phyloP scores from a whole-genome alignment of 495 filamentous ascomycete genomes.

The Daldinia vernicosa region DNA sequence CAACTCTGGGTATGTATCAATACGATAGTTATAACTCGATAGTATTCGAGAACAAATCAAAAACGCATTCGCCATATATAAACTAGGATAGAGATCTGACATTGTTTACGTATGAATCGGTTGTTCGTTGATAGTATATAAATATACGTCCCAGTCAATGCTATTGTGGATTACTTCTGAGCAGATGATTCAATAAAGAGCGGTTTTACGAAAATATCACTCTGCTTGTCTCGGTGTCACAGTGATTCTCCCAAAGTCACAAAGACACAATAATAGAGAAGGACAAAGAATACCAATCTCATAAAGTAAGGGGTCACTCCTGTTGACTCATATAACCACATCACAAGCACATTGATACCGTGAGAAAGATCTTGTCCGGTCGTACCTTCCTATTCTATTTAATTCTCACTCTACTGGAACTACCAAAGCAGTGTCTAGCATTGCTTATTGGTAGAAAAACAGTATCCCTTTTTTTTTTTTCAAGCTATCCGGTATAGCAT shows the following conservation, averaged over 20 bases:
- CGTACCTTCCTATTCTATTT: not conserved
- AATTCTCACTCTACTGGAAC: not conserved
- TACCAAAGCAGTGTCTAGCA: not conserved
- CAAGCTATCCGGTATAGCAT: slow-evolving; percentile 27
- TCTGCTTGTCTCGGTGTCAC: slow-evolving; percentile 1
- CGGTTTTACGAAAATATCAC: not conserved
- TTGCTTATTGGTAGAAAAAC: not conserved
- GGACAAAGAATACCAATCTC: not conserved
- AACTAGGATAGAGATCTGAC: not conserved
- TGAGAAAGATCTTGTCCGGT: not conserved
- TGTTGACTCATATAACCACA: slow-evolving; percentile 18
- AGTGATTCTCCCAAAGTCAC: not conserved
- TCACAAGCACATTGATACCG: not conserved
- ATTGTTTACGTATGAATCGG: not conserved
- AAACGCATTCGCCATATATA: not conserved
- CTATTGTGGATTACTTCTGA: not conserved
- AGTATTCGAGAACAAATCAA: not conserved
- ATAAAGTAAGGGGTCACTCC: not conserved
- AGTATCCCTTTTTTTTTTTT: not conserved
- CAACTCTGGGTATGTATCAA: too few species aligned
- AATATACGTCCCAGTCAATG: not conserved
- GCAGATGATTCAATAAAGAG: not conserved
- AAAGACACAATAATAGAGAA: not conserved
- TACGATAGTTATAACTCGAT: not conserved
- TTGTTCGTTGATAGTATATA: not conserved